Base-by-base conservation (phyloP, 805 yeast genomes). In the Cyberlindnera meyerae region DNA sequence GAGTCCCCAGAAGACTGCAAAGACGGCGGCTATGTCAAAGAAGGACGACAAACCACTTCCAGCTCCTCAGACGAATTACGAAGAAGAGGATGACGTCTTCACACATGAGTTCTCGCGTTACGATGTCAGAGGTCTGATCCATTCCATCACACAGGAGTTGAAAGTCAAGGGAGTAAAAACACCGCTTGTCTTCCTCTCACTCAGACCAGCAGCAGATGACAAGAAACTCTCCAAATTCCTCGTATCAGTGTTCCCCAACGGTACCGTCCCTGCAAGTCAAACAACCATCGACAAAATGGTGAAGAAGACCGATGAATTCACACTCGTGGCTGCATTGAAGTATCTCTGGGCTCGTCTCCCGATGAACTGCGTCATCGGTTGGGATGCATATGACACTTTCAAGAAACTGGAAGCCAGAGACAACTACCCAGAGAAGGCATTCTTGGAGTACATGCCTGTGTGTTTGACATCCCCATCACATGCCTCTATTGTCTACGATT, bases 341-440 rank as follows among this genome's bases (percentile, higher is more conserved):
- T 88, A 84, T 61, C 66, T 86, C 31, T 88, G 97, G 97, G 75
- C 89, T 42, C 67, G 97, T 40, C 60, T 89, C 15, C 90, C 90
- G 8, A 81, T 79, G 38, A 73, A 75, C 42, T 86, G 88, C 46
- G 70, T 88, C 21, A 77, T 88, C 29, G 93, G 95, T 0, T 87
- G 95, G 95, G 82, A 79, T 37, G 77, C 86, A 0, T 88, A 88
- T 57, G 65, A 77, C 18, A 75, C 79, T 39, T 88, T 82, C 56
- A 79, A 72, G 47, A 65, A 71, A 16, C 63, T 73, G 33, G 95
- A 87, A 54, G 66, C 67, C 27, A 79, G 77, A 37, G 75, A 77
- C 2, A 74, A 76, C 6, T 84, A 67, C 52, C 88, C 93, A 1
- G 71, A 73, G 47, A 74, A 72, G 43, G 85, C 95, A 0, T 88